phyloP scores from a whole-genome alignment of 306 rosid genomes.

The Citrullus mucosospermus region DNA sequence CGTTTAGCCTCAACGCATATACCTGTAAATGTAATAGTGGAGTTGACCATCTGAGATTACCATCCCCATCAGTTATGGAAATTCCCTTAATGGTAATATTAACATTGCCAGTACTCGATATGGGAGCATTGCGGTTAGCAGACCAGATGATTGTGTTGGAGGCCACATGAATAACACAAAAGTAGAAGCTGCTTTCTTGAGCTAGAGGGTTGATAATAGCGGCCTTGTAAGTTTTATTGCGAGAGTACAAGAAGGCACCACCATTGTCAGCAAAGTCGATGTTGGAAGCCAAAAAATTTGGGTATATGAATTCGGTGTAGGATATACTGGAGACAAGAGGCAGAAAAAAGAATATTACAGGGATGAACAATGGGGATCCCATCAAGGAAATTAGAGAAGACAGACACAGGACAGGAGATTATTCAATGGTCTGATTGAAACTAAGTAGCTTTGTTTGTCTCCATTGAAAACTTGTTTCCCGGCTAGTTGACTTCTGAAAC shows the following conservation, averaged over 20 bases:
- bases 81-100: conserved; percentile 37
- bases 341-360: conserved; percentile 16
- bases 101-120: conserved; percentile 49
- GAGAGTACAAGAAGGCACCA: conserved; percentile 62
- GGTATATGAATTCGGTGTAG: conserved; percentile 30
- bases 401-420: conserved; percentile 1
- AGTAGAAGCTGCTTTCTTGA: conserved; percentile 38
- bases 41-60: conserved; percentile 62
- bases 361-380: conserved; percentile 30
- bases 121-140: conserved; percentile 48
- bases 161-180: conserved; percentile 56
- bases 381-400: conserved; percentile 32
- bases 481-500: conserved; percentile 32
- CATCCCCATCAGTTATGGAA: conserved; percentile 23
- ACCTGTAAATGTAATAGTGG: conserved; percentile 38
- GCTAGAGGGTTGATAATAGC: conserved; percentile 40
- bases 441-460: conserved; percentile 19
- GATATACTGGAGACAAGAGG: conserved; percentile 25
- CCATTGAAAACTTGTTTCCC: conserved; percentile 20
- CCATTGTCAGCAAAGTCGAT: conserved; percentile 22
- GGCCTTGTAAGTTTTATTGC: conserved; percentile 46
- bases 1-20: conserved; percentile 35
- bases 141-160: conserved; percentile 72
- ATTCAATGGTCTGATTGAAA: neutral
- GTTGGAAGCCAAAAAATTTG: conserved; percentile 50